Base-by-base conservation (phyloP, 2,329 filamentous ascomycete genomes). In the Corniculantispora saksenae region DNA sequence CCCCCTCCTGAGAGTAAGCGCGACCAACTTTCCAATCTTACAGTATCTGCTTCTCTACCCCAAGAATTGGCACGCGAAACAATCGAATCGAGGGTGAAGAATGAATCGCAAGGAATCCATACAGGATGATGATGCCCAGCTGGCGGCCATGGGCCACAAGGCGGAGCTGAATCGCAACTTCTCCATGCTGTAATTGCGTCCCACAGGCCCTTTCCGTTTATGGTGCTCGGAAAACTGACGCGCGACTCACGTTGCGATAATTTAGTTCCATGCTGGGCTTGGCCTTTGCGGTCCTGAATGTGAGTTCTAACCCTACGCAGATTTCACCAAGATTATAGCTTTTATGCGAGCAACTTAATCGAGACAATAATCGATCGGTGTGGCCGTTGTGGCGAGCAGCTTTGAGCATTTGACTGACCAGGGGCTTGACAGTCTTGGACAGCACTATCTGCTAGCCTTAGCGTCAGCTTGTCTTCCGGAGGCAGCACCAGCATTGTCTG, bases 401-500 rank as follows among this genome's bases (percentile, higher is more conserved):
- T 7, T 32, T 32, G 6, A 32, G 12, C 12, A 35, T 50, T 48
- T n/a, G n/a, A 43, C 61, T 58, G 32, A 57, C 54, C 8, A 23
- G 2, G 25, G 23, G 9, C 38, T 27, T 6, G 7, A 25, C 25
- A 72, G 70, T 76, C 78, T 19, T 82, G 80, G 80, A 82, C 80
- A 0, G 80, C 80, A 0, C 77, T 83, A 1, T 78, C 81, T 7
- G 79, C 80, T 2, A 81, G 79, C 1, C 76, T 83, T 7, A 77
- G 77, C 0, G 72, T 83, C 5, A 80, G 80, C 32, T 77, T 94
- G 21, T 88, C 90, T 0, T 89, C 86, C 21, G 91, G 91, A 63
- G 88, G 90, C 1, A 84, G 87, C 47, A 86, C 84, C 2, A 84
- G 87, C 61, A 89, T 93, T 17, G 84, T 93, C 43, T 93, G 90